These are phyloP conservation scores for Shiraia bambusicola DNA, from an alignment of 2,329 filamentous ascomycete species.

Conservation along the genomic window DNA sequence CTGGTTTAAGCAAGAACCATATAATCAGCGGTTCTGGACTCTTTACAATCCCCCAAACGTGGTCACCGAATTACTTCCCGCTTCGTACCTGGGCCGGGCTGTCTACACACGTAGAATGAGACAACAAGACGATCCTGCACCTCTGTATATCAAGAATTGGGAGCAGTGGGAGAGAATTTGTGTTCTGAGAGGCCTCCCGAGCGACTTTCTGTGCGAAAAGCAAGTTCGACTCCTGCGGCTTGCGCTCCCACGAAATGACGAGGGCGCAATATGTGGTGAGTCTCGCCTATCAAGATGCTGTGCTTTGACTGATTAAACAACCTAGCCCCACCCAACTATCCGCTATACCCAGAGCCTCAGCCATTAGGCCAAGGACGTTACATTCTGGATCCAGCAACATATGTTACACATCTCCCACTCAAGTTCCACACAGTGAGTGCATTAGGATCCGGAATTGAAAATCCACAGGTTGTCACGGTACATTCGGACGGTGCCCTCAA, in stretches of 20 bases:
- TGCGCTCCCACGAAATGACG: constrained; percentile 10
- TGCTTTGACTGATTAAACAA: background rate
- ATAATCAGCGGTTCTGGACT: constrained; percentile 20
- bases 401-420: constrained; percentile 17
- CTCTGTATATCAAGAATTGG: constrained; percentile 25
- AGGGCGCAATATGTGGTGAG: constrained; percentile 14
- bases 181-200: constrained; percentile 22
- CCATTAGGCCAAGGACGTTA: constrained; percentile 12
- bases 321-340: constrained; percentile 18
- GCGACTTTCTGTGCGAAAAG: constrained; percentile 25
- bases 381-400: constrained; percentile 13
- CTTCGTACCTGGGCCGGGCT: background rate
- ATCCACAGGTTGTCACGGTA: constrained; percentile 19
- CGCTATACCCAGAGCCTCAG: constrained; percentile 31
- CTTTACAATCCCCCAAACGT: constrained; percentile 35
- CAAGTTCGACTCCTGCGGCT: constrained; percentile 22
- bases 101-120: constrained; percentile 29
- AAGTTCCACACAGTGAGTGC: constrained; percentile 14
- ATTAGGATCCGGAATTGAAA: background rate
- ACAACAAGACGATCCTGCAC: constrained; percentile 10
- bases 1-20: constrained; percentile 22
- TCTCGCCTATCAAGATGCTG: background rate
- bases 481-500: constrained; percentile 16
- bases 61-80: constrained; percentile 25
- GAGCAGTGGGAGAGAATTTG: constrained; percentile 26